phyloP scores from a whole-genome alignment of 805 yeast genomes.

The Starmera amethionina region DNA sequence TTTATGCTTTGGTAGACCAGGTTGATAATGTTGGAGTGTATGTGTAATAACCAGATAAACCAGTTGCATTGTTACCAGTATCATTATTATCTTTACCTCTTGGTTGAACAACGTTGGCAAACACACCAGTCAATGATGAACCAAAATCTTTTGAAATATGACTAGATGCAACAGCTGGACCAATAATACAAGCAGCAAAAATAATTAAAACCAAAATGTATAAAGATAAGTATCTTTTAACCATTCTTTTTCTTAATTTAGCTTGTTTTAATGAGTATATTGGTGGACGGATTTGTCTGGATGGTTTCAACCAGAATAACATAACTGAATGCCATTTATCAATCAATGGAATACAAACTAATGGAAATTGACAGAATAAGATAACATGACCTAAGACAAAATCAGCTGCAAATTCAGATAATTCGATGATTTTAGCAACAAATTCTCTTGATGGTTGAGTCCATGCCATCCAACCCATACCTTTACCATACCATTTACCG shows the following conservation, averaged over 20 bases:
- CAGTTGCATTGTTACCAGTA: slow-evolving; percentile 44
- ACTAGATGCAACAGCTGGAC: slow-evolving; percentile 82
- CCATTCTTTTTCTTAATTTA: slow-evolving; percentile 94
- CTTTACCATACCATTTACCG: slow-evolving; percentile 97
- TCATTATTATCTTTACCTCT: slow-evolving; percentile 74
- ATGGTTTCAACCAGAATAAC: slow-evolving; percentile 98
- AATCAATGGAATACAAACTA: slow-evolving; percentile 72
- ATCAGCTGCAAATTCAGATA: slow-evolving; percentile 95
- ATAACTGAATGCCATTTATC: slow-evolving; percentile 98
- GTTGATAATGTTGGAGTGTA: slow-evolving; percentile 41
- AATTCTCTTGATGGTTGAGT: slow-evolving; percentile 96
- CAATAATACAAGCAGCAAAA: slow-evolving; percentile 71
- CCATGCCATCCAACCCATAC: slow-evolving; percentile 88
- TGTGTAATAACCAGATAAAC: slow-evolving; percentile 29
- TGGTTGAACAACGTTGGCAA: slow-evolving; percentile 81
- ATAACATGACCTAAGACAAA: slow-evolving; percentile 87
- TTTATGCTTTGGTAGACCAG: slow-evolving; percentile 44
- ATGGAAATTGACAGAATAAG: slow-evolving; percentile 82
- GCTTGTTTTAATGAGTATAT: slow-evolving; percentile 95
- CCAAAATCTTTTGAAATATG: slow-evolving; percentile 31
- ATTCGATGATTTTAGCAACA: slow-evolving; percentile 85
- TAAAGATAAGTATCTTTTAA: slow-evolving; percentile 79
- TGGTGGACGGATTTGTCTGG: slow-evolving; percentile 96
- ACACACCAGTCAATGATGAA: slow-evolving; percentile 25
- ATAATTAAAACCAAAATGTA: slow-evolving; percentile 62